Evolutionary conservation across 768 basidiomycete species (phyloP).

Genomic region (Symmetrospora coprosmae): DNA sequence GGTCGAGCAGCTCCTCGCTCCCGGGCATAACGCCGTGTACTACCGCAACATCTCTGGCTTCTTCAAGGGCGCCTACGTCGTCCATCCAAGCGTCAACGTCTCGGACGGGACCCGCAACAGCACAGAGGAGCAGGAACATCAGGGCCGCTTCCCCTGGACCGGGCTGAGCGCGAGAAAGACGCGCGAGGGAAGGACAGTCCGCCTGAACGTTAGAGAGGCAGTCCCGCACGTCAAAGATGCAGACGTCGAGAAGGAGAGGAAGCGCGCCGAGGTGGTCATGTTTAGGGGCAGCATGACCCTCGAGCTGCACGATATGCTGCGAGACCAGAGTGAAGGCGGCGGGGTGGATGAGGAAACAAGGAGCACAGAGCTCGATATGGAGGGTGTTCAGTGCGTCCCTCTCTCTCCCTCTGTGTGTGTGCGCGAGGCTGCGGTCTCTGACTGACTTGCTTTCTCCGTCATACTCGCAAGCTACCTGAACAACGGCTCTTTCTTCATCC

Average conservation of each 20-base stretch:
- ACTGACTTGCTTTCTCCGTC: neutral
- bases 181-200: neutral
- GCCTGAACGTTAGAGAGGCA: slow-evolving; percentile 16
- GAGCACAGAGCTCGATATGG: slow-evolving; percentile 25
- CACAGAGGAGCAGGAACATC: neutral
- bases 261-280: slow-evolving; percentile 1
- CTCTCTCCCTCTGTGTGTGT: no score
- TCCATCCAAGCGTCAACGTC: slow-evolving; percentile 5
- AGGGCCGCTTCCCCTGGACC: slow-evolving; percentile 20
- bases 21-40: neutral
- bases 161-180: neutral
- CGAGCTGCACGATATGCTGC: slow-evolving; percentile 7
- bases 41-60: slow-evolving; percentile 22
- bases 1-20: neutral
- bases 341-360: neutral
- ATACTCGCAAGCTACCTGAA: slow-evolving; percentile 30
- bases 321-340: neutral
- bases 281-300: neutral
- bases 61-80: slow-evolving; percentile 12
- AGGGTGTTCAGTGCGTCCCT: slow-evolving; percentile 29
- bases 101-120: neutral
- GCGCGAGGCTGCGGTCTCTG: neutral
- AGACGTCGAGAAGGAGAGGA: neutral
- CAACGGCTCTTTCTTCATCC: slow-evolving; percentile 27
- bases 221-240: neutral